Conservation (phyloP, 768 basidiomycete species). For the Auriscalpium vulgare region DNA sequence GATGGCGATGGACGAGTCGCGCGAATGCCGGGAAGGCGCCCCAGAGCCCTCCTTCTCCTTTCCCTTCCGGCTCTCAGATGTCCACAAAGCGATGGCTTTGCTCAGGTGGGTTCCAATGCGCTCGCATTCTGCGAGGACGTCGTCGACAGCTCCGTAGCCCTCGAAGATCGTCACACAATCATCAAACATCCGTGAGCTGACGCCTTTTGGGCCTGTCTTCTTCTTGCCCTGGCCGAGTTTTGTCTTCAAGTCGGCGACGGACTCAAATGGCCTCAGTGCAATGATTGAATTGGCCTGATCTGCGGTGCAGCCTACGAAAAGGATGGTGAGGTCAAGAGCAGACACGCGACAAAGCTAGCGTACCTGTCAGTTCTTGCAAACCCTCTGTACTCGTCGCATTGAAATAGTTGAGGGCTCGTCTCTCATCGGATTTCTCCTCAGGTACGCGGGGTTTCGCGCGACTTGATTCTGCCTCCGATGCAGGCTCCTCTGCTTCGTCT, state of each 20-base stretch:
- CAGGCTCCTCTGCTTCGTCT: slow-evolving; percentile 47
- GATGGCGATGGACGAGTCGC: slow-evolving; percentile 9
- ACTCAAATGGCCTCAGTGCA: slow-evolving; percentile 70
- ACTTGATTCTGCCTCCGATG: slow-evolving; percentile 37
- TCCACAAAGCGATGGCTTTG: slow-evolving; percentile 75
- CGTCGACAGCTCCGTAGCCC: slow-evolving; percentile 84
- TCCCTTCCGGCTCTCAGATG: slow-evolving; percentile 23
- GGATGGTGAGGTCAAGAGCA: slow-evolving; percentile 5
- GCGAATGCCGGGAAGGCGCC: slow-evolving; percentile 18
- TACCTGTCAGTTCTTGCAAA: slow-evolving; percentile 71
- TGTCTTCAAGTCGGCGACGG: slow-evolving; percentile 61
- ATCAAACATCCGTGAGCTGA: slow-evolving; percentile 86
- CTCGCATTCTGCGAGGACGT: slow-evolving; percentile 83
- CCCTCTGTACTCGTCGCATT: slow-evolving; percentile 55
- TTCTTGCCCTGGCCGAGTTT: slow-evolving; percentile 85
- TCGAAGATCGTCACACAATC: slow-evolving; percentile 80
- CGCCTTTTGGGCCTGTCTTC: slow-evolving; percentile 72
- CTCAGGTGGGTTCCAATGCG: slow-evolving; percentile 70
- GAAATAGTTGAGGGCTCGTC: slow-evolving; percentile 58
- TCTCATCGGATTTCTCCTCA: slow-evolving; percentile 33
- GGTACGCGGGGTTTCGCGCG: slow-evolving; percentile 23
- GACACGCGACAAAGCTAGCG: slow-evolving; percentile 13
- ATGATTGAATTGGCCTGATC: slow-evolving; percentile 80
- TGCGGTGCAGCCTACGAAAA: slow-evolving; percentile 54
- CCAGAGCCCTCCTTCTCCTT: slow-evolving; percentile 34